Percentiles rank a stretch among this genome's conserved stretches.
Conservation (phyloP, 2,329 filamentous ascomycete species). For the Sporothrix inflata region DNA sequence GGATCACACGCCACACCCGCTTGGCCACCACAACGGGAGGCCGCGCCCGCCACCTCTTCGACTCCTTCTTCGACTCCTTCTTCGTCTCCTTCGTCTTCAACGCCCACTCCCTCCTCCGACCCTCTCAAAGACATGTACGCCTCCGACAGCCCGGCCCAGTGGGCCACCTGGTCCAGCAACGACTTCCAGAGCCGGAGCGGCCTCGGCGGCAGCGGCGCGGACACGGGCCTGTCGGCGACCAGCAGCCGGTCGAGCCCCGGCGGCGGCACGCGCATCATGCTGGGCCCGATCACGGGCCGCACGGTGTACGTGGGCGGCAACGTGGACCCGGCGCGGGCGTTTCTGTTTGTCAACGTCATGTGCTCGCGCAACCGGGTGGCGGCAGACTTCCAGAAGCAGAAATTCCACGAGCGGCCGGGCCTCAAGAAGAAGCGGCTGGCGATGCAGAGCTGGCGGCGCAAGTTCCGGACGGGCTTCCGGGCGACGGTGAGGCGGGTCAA, state of each 20-base stretch:
- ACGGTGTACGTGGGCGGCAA: slow-evolving; percentile 48
- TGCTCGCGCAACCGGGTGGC: slow-evolving; percentile 59
- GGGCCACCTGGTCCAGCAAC: slow-evolving; percentile 33
- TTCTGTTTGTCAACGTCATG: slow-evolving; percentile 48
- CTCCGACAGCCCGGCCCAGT: slow-evolving; percentile 32
- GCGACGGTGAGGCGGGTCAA: slow-evolving; percentile 65
- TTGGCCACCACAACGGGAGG: slow-evolving; percentile 23
- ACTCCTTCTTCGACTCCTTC: not conserved
- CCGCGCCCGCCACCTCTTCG: not conserved
- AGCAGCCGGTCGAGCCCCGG: not conserved
- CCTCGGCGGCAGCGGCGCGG: not conserved
- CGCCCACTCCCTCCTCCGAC: not conserved
- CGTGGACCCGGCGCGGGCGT: slow-evolving; percentile 51
- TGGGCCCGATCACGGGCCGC: slow-evolving; percentile 50
- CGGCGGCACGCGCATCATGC: slow-evolving; percentile 38
- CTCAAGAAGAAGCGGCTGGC: slow-evolving; percentile 76
- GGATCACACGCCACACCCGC: not conserved
- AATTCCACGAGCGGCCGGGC: slow-evolving; percentile 74
- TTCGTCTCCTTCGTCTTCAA: too few species aligned
- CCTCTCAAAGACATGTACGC: slow-evolving; percentile 29
- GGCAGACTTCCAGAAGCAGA: slow-evolving; percentile 60
- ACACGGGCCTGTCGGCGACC: not conserved
- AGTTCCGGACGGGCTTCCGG: slow-evolving; percentile 71
- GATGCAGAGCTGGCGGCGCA: slow-evolving; percentile 68
- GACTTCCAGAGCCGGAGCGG: slow-evolving; percentile 34